Evolutionary conservation across 257 asterid genomes (phyloP).

Genomic region (Solanum tarapatanum): DNA sequence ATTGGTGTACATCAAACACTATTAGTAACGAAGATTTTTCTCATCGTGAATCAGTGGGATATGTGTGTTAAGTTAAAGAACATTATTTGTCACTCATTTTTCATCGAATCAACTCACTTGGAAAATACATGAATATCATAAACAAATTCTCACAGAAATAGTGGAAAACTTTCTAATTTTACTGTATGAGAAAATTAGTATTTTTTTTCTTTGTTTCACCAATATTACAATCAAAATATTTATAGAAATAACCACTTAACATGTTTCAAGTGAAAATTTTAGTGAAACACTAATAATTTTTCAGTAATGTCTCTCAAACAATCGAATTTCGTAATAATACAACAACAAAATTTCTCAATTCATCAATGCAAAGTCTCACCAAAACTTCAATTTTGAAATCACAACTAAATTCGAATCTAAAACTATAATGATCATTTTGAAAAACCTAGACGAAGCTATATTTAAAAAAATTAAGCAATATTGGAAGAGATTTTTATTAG

Average conservation of each 20-base stretch:
- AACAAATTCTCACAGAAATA: too few relatives aligned
- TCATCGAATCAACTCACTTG: not conserved
- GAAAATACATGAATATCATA: too few relatives aligned
- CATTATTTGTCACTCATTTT: too few relatives aligned
- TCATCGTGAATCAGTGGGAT: too few relatives aligned
- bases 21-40: too few relatives aligned
- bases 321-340: not conserved
- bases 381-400: not conserved
- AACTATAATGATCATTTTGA: not conserved
- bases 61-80: too few relatives aligned
- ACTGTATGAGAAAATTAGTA: too few relatives aligned
- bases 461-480: not conserved
- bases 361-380: not conserved
- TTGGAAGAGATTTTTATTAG: not conserved
- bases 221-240: not conserved
- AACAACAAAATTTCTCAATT: not conserved
- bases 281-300: too few relatives aligned
- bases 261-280: too few relatives aligned
- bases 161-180: too few relatives aligned
- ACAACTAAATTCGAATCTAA: not conserved
- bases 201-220: not conserved
- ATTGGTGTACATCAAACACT: not conserved
- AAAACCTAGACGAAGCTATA: not conserved
- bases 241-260: too few relatives aligned
- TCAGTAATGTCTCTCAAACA: not conserved